Evolutionary conservation across 805 yeast species (phyloP).

Genomic region (Schwanniomyces polymorphus): DNA sequence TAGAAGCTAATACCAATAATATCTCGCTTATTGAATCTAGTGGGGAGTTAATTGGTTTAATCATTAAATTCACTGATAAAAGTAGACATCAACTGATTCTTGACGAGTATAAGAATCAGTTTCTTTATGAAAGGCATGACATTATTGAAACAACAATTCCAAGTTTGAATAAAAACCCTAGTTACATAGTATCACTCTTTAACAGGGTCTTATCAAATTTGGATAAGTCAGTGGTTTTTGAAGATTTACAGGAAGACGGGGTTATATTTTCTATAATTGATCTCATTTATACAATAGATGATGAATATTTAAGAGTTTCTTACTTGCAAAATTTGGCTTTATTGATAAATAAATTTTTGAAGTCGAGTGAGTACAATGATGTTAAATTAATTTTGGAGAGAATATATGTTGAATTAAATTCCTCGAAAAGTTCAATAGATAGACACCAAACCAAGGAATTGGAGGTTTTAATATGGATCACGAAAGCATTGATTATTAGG

Average conservation of each 20-base stretch:
- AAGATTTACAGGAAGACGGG: not conserved
- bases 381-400: conserved; percentile 5
- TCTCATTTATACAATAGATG: conserved; percentile 8
- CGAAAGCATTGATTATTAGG: conserved; percentile 67
- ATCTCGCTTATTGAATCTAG: conserved; percentile 30
- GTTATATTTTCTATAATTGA: conserved; percentile 8
- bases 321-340: conserved; percentile 58
- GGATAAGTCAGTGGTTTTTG: conserved; percentile 39
- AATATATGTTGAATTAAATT: conserved; percentile 4
- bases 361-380: not conserved
- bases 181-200: conserved; percentile 37
- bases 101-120: conserved; percentile 33
- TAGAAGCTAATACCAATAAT: conserved; percentile 11
- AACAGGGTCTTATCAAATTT: conserved; percentile 52
- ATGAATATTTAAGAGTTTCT: conserved; percentile 45
- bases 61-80: conserved; percentile 38
- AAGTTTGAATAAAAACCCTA: conserved; percentile 22
- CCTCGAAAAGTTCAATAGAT: not conserved
- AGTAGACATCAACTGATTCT: conserved; percentile 48
- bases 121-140: conserved; percentile 22
- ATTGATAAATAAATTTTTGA: conserved; percentile 46
- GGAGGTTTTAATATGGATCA: conserved; percentile 67
- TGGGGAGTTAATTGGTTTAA: conserved; percentile 42
- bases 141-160: conserved; percentile 7
- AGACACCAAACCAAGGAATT: conserved; percentile 22